These are phyloP conservation scores for Pseudogymnoascus sp. DNA, from an alignment of 2,329 filamentous ascomycete genomes.

Conservation along the genomic window DNA sequence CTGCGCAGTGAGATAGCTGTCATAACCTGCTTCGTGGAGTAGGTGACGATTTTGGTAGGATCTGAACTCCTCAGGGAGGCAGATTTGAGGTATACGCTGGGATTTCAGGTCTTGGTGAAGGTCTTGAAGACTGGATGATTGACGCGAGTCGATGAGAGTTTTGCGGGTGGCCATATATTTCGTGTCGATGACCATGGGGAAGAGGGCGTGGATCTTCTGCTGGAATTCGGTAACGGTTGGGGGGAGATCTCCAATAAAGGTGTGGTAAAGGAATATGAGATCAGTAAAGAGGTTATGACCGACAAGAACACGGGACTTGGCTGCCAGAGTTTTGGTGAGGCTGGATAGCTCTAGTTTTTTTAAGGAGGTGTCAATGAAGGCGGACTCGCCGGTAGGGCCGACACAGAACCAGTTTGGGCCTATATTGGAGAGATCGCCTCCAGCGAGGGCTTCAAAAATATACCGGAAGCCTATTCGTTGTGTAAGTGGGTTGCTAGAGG, in stretches of 20 bases:
- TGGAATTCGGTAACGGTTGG: slow-evolving; percentile 46
- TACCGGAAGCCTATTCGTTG: slow-evolving; percentile 22
- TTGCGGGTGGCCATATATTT: slow-evolving; percentile 45
- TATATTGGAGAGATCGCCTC: slow-evolving; percentile 24
- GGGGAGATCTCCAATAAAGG: slow-evolving; percentile 53
- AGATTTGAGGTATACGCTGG: slow-evolving; percentile 36
- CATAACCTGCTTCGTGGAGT: slow-evolving; percentile 53
- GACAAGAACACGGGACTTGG: slow-evolving; percentile 38
- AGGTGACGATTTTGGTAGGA: slow-evolving; percentile 11
- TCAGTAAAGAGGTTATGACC: slow-evolving; percentile 61
- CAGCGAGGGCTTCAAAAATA: slow-evolving; percentile 27
- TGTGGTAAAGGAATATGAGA: slow-evolving; percentile 55
- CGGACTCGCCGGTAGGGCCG: slow-evolving; percentile 24
- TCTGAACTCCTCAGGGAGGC: background rate
- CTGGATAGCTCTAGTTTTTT: slow-evolving; percentile 16
- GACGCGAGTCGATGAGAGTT: background rate
- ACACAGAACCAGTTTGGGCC: slow-evolving; percentile 34
- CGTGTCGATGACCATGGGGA: slow-evolving; percentile 49
- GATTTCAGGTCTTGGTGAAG: slow-evolving; percentile 37
- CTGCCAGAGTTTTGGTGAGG: slow-evolving; percentile 23
- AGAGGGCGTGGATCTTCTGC: slow-evolving; percentile 39
- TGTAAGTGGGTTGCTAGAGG: slow-evolving; percentile 33
- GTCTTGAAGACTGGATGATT: slow-evolving; percentile 37
- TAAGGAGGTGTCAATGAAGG: slow-evolving; percentile 17
- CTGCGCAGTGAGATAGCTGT: slow-evolving; percentile 40